Conservation (phyloP, 2,329 filamentous ascomycete species). For the Claviceps sp. region DNA sequence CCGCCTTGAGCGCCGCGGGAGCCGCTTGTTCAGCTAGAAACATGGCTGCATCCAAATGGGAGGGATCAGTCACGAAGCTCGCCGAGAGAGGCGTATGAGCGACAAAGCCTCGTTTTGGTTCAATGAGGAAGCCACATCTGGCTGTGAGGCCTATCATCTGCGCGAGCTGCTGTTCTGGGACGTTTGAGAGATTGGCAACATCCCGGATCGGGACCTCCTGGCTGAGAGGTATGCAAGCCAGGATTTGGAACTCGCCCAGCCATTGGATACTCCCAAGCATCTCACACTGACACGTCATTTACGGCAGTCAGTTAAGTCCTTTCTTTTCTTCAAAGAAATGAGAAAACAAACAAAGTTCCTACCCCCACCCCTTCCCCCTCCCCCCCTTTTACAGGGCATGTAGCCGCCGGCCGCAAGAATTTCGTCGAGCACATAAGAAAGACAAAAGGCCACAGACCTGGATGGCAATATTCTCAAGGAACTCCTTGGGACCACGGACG, state of each 20-base stretch:
- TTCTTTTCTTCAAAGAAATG: neutral
- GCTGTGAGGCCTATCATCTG: conserved; percentile 17
- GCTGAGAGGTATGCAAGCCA: conserved; percentile 28
- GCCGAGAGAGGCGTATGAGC: conserved; percentile 6
- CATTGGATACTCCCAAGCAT: neutral
- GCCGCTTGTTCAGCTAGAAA: conserved; percentile 2
- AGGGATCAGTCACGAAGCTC: neutral
- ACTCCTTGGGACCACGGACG: neutral
- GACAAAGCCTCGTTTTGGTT: conserved; percentile 1
- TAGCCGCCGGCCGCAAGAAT: neutral
- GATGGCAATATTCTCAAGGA: conserved; percentile 1
- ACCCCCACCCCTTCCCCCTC: neutral
- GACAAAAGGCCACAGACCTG: conserved; percentile 1
- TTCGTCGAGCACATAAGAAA: neutral
- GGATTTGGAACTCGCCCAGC: conserved; percentile 30
- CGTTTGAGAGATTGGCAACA: conserved; percentile 25
- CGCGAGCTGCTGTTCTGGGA: conserved; percentile 23
- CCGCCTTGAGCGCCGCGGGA: conserved; percentile 1
- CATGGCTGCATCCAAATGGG: conserved; percentile 5
- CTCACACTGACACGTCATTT: neutral
- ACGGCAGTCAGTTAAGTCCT: neutral
- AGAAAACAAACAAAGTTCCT: neutral
- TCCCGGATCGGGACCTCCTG: conserved; percentile 24
- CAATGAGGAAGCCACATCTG: conserved; percentile 3
- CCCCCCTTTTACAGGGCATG: neutral